Percentiles rank a stretch among this genome's conserved stretches.
phyloP scores from a whole-genome alignment of 1,284 basidiomycete species.

The Ceratobasidium theobromae region DNA sequence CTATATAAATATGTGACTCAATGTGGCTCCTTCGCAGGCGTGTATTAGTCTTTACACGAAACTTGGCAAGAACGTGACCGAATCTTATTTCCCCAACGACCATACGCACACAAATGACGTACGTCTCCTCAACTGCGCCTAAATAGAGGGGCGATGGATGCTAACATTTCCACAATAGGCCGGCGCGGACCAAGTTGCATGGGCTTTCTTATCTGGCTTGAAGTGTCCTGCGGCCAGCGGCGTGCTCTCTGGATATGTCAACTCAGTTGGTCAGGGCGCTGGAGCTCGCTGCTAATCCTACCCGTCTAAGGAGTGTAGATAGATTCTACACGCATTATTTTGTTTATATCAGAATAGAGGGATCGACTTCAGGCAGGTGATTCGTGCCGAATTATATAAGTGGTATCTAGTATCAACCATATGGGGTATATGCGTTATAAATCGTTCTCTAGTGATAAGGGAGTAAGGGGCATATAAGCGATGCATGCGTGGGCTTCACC shows the following conservation, averaged over 20 bases:
- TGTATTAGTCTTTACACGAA: conserved; percentile 48
- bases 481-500: no score
- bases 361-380: no score
- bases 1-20: not conserved
- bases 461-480: no score
- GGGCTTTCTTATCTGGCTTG: conserved; percentile 31
- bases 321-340: no score
- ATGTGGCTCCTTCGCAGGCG: conserved; percentile 40
- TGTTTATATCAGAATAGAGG: no score
- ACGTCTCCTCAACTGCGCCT: not conserved
- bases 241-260: conserved; percentile 1
- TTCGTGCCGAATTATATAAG: no score
- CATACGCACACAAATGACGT: conserved; percentile 51
- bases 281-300: conserved; percentile 22
- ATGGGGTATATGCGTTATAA: no score
- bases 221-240: conserved; percentile 27
- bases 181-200: conserved; percentile 31
- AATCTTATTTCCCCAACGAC: conserved; percentile 51
- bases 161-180: not conserved
- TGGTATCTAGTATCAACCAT: no score
- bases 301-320: no score
- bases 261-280: conserved; percentile 12
- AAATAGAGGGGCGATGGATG: not conserved
- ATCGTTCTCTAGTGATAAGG: no score
- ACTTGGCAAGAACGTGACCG: conserved; percentile 49